Base-by-base conservation (phyloP, 345 rosid genomes). In the Heritiera fomes region DNA sequence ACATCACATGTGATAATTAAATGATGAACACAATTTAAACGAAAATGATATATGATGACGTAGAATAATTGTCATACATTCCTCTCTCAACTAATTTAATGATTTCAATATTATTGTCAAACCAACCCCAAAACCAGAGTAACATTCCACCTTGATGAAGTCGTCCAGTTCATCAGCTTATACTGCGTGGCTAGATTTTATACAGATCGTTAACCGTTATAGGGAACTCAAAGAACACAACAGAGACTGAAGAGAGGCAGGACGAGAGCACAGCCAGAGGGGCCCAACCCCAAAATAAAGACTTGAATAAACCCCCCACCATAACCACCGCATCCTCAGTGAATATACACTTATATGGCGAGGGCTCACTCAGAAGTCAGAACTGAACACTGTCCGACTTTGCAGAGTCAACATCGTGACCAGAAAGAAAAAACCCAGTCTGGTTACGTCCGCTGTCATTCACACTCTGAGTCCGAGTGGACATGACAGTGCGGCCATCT, bases 371-470 rank as follows among this genome's bases (percentile, higher is more conserved):
- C 20, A 46, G 73, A 43, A 34, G 38, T 34, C 38, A 1, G 38
- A 2, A 50, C 62, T 72, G 46, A 60, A 53, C 12, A 53, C 8
- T 18, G 34, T 10, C 63, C 11, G 49, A 34, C 53, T 7, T 41
- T 3, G 20, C 66, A 74, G 77, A 20, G 55, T 30, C 56, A 45
- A 75, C 77, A 47, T 28, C 52, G 47, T 13, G 38, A 56, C 76
- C 32, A 0, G 41, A 77, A 32, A 34, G 5, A 53, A 38, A 72
- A 34, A 41, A 23, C 10, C 14, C 78, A 69, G 87, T 67, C 30
- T 64, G 45, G 90, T 86, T 79, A 81, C 73, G 73, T 86, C 88
- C 34, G 71, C 70, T 80, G 90, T 88, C 89, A 81, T 87, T 38
- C 72, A 72, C 60, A 80, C 77, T 30, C 28, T 32, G 56, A 30